A percentile compares a stretch with the other conserved stretches of the same genome.
These are phyloP conservation scores for Echium plantagineum DNA, from an alignment of 257 asterid species.

Conservation along the genomic window DNA sequence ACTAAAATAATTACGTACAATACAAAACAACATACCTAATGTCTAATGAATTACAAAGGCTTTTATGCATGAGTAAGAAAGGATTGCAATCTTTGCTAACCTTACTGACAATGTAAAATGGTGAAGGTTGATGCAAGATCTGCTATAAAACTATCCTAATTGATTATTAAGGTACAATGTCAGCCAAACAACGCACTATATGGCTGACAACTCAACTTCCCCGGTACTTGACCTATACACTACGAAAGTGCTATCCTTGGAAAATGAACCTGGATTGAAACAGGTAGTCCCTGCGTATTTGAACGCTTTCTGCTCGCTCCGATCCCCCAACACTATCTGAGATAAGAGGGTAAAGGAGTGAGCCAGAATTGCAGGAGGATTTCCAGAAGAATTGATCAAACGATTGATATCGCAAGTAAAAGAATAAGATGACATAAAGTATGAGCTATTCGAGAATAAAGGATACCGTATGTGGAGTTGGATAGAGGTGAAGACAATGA, in stretches of 20 bases:
- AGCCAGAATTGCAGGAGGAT: background rate
- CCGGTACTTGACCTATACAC: slow-evolving; percentile 82
- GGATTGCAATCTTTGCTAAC: no score
- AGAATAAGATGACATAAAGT: background rate
- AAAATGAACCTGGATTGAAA: slow-evolving; percentile 94
- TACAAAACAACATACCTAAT: no score
- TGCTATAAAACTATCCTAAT: background rate
- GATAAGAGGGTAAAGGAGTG: slow-evolving; percentile 3
- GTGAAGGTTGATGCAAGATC: background rate
- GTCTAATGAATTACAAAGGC: no score
- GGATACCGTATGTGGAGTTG: slow-evolving; percentile 81
- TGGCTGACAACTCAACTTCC: slow-evolving; percentile 73
- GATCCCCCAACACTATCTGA: slow-evolving; percentile 89
- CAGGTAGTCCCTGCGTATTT: slow-evolving; percentile 73
- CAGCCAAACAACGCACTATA: slow-evolving; percentile 19
- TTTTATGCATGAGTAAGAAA: no score
- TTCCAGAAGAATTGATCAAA: background rate
- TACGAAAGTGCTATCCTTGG: slow-evolving; percentile 64
- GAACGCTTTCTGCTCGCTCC: slow-evolving; percentile 83
- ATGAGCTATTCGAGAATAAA: slow-evolving; percentile 4
- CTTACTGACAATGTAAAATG: no score
- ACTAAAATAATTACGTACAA: no score
- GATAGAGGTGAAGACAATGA: slow-evolving; percentile 88
- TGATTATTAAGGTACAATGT: background rate
- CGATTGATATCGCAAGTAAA: background rate